Evolutionary conservation across 805 yeast species (phyloP).

Genomic region (Pichia exigua): DNA sequence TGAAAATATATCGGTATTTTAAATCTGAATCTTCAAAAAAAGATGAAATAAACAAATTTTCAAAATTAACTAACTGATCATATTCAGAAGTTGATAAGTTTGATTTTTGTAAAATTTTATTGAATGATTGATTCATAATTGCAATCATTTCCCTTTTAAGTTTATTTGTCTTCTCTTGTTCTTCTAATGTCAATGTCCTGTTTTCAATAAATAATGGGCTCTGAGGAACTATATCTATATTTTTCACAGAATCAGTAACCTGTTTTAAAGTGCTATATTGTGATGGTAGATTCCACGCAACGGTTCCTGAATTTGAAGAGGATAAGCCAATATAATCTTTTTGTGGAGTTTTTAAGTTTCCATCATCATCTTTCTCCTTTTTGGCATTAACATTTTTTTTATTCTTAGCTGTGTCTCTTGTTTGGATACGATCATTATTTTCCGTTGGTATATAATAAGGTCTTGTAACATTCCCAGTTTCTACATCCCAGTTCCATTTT

Average conservation of each 20-base stretch:
- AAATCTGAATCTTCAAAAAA: constrained; percentile 20
- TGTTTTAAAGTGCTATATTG: not conserved
- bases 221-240: constrained; percentile 13
- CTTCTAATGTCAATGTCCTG: constrained; percentile 1
- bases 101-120: constrained; percentile 39
- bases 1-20: constrained; percentile 24
- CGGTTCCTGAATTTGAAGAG: not conserved
- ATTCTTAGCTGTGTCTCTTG: not conserved
- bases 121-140: constrained; percentile 35
- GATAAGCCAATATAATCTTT: not conserved
- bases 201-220: constrained; percentile 12
- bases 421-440: not conserved
- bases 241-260: constrained; percentile 2
- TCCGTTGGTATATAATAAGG: constrained; percentile 31
- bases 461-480: constrained; percentile 24
- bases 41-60: constrained; percentile 28
- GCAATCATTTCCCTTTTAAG: constrained; percentile 26
- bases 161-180: constrained; percentile 10
- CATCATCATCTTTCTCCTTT: not conserved
- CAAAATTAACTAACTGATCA: constrained; percentile 34
- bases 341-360: not conserved
- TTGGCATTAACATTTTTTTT: not conserved
- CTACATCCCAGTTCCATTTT: constrained; percentile 35
- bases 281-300: constrained; percentile 7
- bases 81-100: constrained; percentile 49